Conservation (phyloP, 495 filamentous ascomycete species). For the Aspergillus sclerotiicarbonarius region DNA sequence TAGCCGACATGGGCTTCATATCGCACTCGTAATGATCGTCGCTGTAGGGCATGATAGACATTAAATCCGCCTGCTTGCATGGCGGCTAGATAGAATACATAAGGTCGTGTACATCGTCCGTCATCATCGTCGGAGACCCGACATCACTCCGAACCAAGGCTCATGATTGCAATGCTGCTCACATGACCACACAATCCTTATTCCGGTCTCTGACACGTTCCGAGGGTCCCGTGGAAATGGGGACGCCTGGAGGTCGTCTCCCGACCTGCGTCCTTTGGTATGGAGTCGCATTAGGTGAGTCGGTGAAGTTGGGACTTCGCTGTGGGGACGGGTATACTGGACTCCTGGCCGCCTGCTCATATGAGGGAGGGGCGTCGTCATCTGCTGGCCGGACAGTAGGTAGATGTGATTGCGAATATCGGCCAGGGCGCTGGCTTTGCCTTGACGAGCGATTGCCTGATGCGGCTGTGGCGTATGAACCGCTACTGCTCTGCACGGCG, state of each 20-base stretch:
- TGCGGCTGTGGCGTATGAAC: constrained; percentile 6
- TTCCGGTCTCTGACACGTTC: constrained; percentile 29
- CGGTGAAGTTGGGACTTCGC: constrained; percentile 51
- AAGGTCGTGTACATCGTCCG: constrained; percentile 12
- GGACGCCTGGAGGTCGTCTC: constrained; percentile 15
- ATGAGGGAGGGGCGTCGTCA: constrained; percentile 67
- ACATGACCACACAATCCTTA: constrained; percentile 50
- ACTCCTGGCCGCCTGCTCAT: constrained; percentile 72
- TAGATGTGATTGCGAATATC: constrained; percentile 19
- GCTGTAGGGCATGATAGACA: constrained; percentile 6
- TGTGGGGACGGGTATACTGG: constrained; percentile 62
- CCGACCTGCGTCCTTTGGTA: constrained; percentile 19
- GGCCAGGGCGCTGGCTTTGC: constrained; percentile 16
- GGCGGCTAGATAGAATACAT: constrained; percentile 20
- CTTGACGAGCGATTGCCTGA: constrained; percentile 5
- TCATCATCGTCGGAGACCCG: constrained; percentile 11
- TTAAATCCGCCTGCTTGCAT: constrained; percentile 8
- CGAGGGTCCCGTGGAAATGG: constrained; percentile 15
- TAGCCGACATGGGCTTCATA: too few relatives aligned
- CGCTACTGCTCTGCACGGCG: constrained; percentile 11
- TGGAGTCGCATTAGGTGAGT: constrained; percentile 19
- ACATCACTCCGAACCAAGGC: too few relatives aligned
- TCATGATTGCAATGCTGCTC: too few relatives aligned
- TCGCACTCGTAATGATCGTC: too few relatives aligned
- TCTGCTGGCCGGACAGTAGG: constrained; percentile 32